Conservation (phyloP, 139 green algal genomes). For the Edaphochlamys debaryana region DNA sequence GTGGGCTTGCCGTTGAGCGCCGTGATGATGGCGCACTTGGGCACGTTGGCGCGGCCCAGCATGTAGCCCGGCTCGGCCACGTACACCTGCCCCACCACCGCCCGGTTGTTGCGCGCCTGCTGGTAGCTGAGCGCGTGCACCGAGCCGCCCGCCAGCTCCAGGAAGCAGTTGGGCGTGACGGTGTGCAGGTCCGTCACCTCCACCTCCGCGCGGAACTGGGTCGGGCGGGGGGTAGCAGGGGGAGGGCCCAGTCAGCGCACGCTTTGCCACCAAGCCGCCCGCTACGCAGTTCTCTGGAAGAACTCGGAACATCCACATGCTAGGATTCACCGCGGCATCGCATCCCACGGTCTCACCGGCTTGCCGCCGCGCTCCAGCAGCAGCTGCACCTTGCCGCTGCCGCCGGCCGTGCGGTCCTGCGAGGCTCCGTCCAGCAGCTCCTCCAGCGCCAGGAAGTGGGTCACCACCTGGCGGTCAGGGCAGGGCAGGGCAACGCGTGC, state of each 20-base stretch:
- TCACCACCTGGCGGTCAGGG: slow-evolving; percentile 65
- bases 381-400: slow-evolving; percentile 50
- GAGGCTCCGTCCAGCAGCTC: slow-evolving; percentile 80
- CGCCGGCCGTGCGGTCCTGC: slow-evolving; percentile 5
- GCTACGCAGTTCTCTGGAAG: too few relatives aligned
- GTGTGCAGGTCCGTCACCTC: slow-evolving; percentile 82
- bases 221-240: not conserved
- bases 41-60: slow-evolving; percentile 69
- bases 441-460: slow-evolving; percentile 87
- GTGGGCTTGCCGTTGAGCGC: slow-evolving; percentile 70
- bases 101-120: slow-evolving; percentile 83
- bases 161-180: slow-evolving; percentile 80
- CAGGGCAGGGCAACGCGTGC: too few relatives aligned
- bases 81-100: slow-evolving; percentile 76
- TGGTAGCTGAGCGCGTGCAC: slow-evolving; percentile 92
- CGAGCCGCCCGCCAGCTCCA: slow-evolving; percentile 82
- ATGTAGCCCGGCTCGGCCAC: slow-evolving; percentile 85
- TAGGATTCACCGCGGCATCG: too few relatives aligned
- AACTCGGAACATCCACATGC: too few relatives aligned
- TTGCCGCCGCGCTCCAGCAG: slow-evolving; percentile 73
- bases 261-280: too few relatives aligned
- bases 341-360: slow-evolving; percentile 47
- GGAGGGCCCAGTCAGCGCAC: too few relatives aligned
- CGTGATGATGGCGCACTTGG: slow-evolving; percentile 87
- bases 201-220: slow-evolving; percentile 39